Conservation (phyloP, 2,329 filamentous ascomycete species). For the Cryphonectria naterciae region DNA sequence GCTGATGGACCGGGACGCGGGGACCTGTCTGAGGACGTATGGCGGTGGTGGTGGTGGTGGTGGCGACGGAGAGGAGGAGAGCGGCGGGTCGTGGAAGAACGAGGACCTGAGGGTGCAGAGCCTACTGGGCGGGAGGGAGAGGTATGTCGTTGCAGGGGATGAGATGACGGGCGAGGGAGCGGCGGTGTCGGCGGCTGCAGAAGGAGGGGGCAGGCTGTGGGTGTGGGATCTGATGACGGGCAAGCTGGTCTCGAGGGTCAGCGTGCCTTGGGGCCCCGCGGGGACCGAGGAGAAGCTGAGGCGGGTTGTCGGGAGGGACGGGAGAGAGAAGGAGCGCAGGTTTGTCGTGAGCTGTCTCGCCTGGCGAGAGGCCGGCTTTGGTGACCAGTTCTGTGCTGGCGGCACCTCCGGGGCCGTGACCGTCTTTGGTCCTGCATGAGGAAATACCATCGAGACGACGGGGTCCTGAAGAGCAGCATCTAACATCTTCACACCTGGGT, state of each 20-base stretch:
- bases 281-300: conserved; percentile 50
- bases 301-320: conserved; percentile 61
- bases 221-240: conserved; percentile 87
- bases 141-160: conserved; percentile 78
- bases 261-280: conserved; percentile 59
- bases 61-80: conserved; percentile 31
- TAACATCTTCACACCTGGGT: background rate
- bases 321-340: conserved; percentile 60
- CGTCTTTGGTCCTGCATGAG: conserved; percentile 53
- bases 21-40: conserved; percentile 75
- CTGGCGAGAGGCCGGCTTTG: conserved; percentile 66
- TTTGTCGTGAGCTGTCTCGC: conserved; percentile 66
- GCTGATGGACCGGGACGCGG: conserved; percentile 78
- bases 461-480: background rate
- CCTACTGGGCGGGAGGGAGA: conserved; percentile 75
- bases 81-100: conserved; percentile 58
- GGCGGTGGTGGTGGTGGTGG: conserved; percentile 42
- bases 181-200: conserved; percentile 37
- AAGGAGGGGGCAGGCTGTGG: conserved; percentile 61
- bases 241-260: conserved; percentile 65
- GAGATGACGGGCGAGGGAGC: conserved; percentile 55
- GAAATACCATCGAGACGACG: background rate
- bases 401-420: conserved; percentile 69
- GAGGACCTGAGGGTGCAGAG: conserved; percentile 75
- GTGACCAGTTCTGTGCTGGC: conserved; percentile 67